Percentiles rank a stretch among this genome's conserved stretches.
Conservation (phyloP, 805 yeast species). For the Kuraishia capsulata region DNA sequence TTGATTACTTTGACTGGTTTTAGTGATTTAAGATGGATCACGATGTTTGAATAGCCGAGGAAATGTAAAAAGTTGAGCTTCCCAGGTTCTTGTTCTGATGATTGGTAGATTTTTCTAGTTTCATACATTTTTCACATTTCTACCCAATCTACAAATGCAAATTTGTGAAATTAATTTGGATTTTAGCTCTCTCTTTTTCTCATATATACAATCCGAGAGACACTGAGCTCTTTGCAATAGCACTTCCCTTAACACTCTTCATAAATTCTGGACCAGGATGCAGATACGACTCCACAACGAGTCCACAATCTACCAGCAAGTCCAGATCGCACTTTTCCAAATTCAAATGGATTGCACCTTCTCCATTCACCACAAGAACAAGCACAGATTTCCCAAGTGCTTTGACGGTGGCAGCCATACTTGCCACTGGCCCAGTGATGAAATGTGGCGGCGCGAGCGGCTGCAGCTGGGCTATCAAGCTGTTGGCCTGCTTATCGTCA, state of each 20-base stretch:
- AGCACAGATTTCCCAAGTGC: conserved; percentile 5
- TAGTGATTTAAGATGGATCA: no score
- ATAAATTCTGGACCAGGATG: neutral
- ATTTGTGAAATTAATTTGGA: neutral
- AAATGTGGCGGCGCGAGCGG: conserved; percentile 37
- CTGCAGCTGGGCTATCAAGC: conserved; percentile 19
- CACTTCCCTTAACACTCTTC: neutral
- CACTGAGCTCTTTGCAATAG: neutral
- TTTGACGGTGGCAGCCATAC: conserved; percentile 24
- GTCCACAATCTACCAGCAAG: conserved; percentile 13
- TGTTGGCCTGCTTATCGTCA: neutral
- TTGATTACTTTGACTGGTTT: no score
- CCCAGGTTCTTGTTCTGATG: no score
- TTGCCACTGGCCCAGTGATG: conserved; percentile 34
- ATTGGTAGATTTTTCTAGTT: no score
- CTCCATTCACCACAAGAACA: conserved; percentile 27
- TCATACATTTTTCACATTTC: no score
- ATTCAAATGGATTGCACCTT: conserved; percentile 34
- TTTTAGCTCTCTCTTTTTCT: no score
- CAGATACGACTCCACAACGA: neutral
- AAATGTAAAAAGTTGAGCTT: no score
- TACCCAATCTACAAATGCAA: conserved; percentile 1
- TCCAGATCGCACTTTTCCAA: conserved; percentile 32
- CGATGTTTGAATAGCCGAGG: no score
- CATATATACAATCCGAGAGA: neutral